These are phyloP conservation scores for Backusella psychrophila DNA, from an alignment of 192 early-diverging fungal genomes.

Conservation along the genomic window DNA sequence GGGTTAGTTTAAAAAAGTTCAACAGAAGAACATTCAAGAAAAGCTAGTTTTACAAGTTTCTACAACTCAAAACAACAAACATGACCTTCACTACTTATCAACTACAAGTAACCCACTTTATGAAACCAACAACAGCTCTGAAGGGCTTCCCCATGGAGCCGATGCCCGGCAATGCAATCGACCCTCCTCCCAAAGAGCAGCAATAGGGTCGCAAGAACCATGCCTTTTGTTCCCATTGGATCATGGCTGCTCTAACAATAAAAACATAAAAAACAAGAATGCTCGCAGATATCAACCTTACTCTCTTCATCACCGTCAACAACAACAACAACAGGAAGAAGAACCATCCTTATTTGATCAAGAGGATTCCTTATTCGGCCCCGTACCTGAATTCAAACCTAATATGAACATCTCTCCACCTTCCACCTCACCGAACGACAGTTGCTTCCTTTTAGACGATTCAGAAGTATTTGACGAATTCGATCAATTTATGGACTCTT, in stretches of 20 bases:
- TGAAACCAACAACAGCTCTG: not conserved
- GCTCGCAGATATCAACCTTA: not conserved
- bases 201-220: not conserved
- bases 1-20: not conserved
- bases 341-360: not conserved
- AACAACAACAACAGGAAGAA: not conserved
- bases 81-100: not conserved
- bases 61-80: not conserved
- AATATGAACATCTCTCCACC: not conserved
- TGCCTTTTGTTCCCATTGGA: not conserved
- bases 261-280: not conserved
- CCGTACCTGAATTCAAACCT: constrained; percentile 1
- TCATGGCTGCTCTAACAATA: not conserved
- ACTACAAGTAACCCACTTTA: not conserved
- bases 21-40: not conserved
- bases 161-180: not conserved
- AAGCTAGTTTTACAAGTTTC: not conserved
- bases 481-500: constrained; percentile 1
- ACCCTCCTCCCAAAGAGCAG: not conserved
- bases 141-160: not conserved
- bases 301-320: not conserved
- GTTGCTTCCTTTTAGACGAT: not conserved
- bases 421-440: not conserved
- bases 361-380: not conserved
- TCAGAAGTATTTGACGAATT: constrained; percentile 3